phyloP scores from a whole-genome alignment of 75 land plant genomes.

The Pinus taeda region DNA sequence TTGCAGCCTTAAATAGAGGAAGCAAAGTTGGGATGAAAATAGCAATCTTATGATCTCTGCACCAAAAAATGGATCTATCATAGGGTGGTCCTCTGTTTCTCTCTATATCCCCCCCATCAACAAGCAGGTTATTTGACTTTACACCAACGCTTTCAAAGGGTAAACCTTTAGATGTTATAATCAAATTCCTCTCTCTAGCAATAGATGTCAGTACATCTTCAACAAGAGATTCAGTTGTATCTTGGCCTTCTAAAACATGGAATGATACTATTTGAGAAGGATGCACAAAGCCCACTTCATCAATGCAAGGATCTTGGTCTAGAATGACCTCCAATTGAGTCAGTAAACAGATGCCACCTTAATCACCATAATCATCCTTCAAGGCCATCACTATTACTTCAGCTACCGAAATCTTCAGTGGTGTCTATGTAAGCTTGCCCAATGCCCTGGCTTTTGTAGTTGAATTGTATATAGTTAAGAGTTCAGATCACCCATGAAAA shows the following conservation, averaged over 20 bases:
- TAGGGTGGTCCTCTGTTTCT: slow-evolving; percentile 7
- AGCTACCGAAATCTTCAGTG: too few species aligned
- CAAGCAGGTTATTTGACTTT: not conserved
- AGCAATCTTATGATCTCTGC: slow-evolving; percentile 41
- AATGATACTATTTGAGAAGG: slow-evolving; percentile 42
- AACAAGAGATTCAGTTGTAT: not conserved
- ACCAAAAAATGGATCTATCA: slow-evolving; percentile 37
- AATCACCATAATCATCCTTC: too few species aligned
- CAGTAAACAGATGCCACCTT: too few species aligned
- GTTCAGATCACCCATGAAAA: too few species aligned
- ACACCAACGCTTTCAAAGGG: not conserved
- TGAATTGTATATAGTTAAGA: too few species aligned
- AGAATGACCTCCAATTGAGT: too few species aligned
- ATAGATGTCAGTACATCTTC: not conserved
- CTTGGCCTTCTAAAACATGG: slow-evolving; percentile 13
- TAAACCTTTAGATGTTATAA: not conserved
- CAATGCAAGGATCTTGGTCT: too few species aligned
- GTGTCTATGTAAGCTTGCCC: too few species aligned
- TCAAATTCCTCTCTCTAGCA: not conserved
- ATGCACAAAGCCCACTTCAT: slow-evolving; percentile 55
- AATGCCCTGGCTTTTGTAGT: too few species aligned
- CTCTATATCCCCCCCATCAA: not conserved
- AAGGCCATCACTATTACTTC: too few species aligned
- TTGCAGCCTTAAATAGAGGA: slow-evolving; percentile 44
- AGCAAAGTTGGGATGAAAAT: slow-evolving; percentile 26